Conservation (phyloP, 192 early-diverging fungal species). For the Backusella australiensis region DNA sequence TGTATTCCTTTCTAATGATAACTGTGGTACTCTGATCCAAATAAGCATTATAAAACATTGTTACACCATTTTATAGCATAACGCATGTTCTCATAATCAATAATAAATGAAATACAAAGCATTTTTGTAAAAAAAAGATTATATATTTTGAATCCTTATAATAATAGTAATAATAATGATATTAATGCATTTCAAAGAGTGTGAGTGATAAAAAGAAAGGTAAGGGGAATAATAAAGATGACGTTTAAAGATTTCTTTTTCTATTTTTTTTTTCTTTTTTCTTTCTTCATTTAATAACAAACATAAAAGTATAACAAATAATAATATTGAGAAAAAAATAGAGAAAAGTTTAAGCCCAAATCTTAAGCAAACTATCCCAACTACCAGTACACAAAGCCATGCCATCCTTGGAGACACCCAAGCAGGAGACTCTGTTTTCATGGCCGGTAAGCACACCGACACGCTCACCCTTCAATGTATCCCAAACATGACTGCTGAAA, state of each 20-base stretch:
- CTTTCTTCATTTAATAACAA: not conserved
- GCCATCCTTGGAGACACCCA: slow-evolving; percentile 94
- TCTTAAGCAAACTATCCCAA: slow-evolving; percentile 97
- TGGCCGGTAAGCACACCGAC: slow-evolving; percentile 92
- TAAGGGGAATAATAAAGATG: not conserved
- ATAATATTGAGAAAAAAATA: not conserved
- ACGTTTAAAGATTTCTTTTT: not conserved
- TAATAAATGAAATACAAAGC: not conserved
- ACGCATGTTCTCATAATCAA: not conserved
- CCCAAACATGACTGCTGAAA: slow-evolving; percentile 99
- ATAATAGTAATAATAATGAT: not conserved
- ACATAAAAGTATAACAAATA: not conserved
- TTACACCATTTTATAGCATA: too few relatives aligned
- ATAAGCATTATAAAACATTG: too few relatives aligned
- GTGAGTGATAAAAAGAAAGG: not conserved
- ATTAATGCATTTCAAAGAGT: not conserved
- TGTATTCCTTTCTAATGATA: too few relatives aligned
- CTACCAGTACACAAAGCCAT: slow-evolving; percentile 98
- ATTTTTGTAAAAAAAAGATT: not conserved
- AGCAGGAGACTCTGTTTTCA: slow-evolving; percentile 95
- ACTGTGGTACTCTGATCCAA: too few relatives aligned
- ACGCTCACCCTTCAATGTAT: slow-evolving; percentile 92
- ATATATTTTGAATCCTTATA: not conserved
- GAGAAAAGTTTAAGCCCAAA: slow-evolving; percentile 35
- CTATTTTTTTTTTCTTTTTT: not conserved